phyloP scores from a whole-genome alignment of 805 yeast genomes.

The Ogataea neopini region DNA sequence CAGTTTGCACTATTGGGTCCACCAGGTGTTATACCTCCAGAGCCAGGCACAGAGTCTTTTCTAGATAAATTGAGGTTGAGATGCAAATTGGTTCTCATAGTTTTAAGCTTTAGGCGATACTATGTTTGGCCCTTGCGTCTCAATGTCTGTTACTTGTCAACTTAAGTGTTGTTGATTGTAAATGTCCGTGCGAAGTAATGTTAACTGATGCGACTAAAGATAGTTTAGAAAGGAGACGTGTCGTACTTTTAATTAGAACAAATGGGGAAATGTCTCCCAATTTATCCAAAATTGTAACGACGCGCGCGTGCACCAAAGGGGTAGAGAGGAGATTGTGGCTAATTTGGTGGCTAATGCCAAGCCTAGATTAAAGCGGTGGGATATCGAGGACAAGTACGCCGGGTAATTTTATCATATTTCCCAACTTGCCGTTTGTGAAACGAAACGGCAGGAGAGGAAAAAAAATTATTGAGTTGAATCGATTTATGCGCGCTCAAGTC shows the following conservation, averaged over 20 bases:
- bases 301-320: slow-evolving; percentile 9
- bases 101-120: slow-evolving; percentile 18
- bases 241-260: slow-evolving; percentile 6
- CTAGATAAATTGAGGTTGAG: slow-evolving; percentile 24
- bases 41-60: slow-evolving; percentile 16
- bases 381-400: background rate
- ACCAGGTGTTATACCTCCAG: slow-evolving; percentile 16
- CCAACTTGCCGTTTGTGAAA: background rate
- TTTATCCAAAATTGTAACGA: slow-evolving; percentile 1
- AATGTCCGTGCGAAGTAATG: slow-evolving; percentile 1
- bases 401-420: background rate
- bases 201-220: background rate
- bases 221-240: slow-evolving; percentile 2
- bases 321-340: background rate
- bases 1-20: slow-evolving; percentile 5
- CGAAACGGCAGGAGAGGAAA: background rate
- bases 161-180: background rate
- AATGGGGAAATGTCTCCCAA: slow-evolving; percentile 3
- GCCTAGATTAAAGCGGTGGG: no score
- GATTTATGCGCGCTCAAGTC: slow-evolving; percentile 3
- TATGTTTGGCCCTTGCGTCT: background rate
- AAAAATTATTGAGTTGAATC: background rate
- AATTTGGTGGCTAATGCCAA: background rate
- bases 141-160: slow-evolving; percentile 5
- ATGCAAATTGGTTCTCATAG: slow-evolving; percentile 31